A percentile compares a stretch with the other conserved stretches of the same genome.
Conservation (phyloP, 1,284 basidiomycete genomes). For the Rhizopogon hawkerae region DNA sequence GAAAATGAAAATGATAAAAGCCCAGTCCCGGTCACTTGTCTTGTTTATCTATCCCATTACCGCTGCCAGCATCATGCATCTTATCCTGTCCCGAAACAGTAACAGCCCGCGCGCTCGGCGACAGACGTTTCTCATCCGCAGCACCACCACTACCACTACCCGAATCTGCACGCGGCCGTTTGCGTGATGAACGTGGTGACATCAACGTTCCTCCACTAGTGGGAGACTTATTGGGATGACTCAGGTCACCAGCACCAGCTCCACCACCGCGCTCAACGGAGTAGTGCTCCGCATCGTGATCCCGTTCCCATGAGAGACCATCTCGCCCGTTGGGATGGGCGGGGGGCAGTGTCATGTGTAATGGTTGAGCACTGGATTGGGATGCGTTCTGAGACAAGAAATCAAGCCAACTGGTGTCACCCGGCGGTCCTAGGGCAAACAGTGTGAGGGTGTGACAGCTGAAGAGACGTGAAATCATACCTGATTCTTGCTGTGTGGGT, state of each 20-base stretch:
- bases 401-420: slow-evolving; percentile 24
- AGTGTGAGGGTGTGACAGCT: slow-evolving; percentile 6
- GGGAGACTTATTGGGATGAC: slow-evolving; percentile 11
- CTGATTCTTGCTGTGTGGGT: slow-evolving; percentile 19
- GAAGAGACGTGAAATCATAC: slow-evolving; percentile 6
- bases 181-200: slow-evolving; percentile 21
- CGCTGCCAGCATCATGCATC: not conserved
- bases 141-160: not conserved
- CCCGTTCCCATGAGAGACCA: slow-evolving; percentile 25
- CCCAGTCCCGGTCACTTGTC: not conserved
- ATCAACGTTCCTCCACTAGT: slow-evolving; percentile 8
- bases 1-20: not conserved
- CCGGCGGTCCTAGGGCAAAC: slow-evolving; percentile 17
- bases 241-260: slow-evolving; percentile 14
- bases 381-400: slow-evolving; percentile 23
- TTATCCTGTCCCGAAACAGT: slow-evolving; percentile 3
- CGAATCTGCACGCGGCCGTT: slow-evolving; percentile 22
- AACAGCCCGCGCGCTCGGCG: slow-evolving; percentile 12
- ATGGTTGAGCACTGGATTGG: slow-evolving; percentile 19
- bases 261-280: slow-evolving; percentile 23
- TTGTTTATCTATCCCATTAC: not conserved
- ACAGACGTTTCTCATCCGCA: slow-evolving; percentile 17
- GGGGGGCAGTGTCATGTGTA: slow-evolving; percentile 24
- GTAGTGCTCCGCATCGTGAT: slow-evolving; percentile 21
- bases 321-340: slow-evolving; percentile 17